Percentiles rank a stretch among this genome's conserved stretches.
These are phyloP conservation scores for Pleurotus tuoliensis DNA, from an alignment of 768 basidiomycete genomes.

Conservation along the genomic window DNA sequence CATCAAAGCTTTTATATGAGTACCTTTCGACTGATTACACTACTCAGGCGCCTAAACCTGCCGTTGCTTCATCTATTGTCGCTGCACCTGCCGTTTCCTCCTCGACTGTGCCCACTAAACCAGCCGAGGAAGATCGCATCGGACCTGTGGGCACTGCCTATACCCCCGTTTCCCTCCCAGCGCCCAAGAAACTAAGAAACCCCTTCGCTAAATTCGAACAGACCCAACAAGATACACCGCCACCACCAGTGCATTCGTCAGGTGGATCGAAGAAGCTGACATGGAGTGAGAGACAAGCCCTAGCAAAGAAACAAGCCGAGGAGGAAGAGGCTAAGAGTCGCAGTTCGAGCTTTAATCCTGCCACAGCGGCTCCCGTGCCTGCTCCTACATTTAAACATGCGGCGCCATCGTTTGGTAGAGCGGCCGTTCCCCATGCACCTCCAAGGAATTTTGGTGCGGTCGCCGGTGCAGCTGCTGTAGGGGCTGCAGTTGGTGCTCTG, in stretches of 20 bases:
- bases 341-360: slow-evolving; percentile 18
- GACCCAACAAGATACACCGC: slow-evolving; percentile 19
- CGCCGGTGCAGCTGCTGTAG: slow-evolving; percentile 24
- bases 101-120: slow-evolving; percentile 57
- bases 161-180: slow-evolving; percentile 78
- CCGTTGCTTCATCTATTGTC: neutral
- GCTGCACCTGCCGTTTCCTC: slow-evolving; percentile 20
- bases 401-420: slow-evolving; percentile 44
- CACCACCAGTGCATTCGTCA: slow-evolving; percentile 6
- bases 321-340: slow-evolving; percentile 67
- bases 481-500: slow-evolving; percentile 33
- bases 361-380: slow-evolving; percentile 37
- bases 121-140: slow-evolving; percentile 77
- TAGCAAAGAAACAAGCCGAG: slow-evolving; percentile 82
- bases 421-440: slow-evolving; percentile 29
- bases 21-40: too few relatives aligned
- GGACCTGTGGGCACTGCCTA: slow-evolving; percentile 85
- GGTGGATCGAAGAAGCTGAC: slow-evolving; percentile 74
- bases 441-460: slow-evolving; percentile 43
- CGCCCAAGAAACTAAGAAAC: slow-evolving; percentile 86
- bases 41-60: neutral
- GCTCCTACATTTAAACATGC: slow-evolving; percentile 38
- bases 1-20: too few relatives aligned
- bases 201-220: slow-evolving; percentile 67
- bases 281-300: slow-evolving; percentile 90